phyloP scores from a whole-genome alignment of 1,284 basidiomycete species.

The Laetiporus sulphureus region DNA sequence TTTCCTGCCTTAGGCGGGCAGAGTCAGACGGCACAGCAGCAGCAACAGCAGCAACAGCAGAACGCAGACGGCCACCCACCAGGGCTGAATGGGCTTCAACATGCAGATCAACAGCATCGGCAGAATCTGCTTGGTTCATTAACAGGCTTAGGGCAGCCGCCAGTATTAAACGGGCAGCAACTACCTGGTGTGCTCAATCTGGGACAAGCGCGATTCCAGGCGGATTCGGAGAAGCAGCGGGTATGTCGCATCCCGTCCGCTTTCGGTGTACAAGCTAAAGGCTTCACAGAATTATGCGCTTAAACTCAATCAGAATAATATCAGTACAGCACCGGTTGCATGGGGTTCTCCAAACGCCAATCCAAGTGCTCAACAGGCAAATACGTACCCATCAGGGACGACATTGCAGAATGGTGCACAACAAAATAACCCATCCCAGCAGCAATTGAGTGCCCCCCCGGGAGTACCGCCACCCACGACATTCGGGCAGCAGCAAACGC shows the following conservation, averaged over 20 bases:
- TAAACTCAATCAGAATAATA: conserved; percentile 56
- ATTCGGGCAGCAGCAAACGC: conserved; percentile 31
- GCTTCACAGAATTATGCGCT: conserved; percentile 42
- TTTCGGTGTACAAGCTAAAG: conserved; percentile 5
- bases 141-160: conserved; percentile 33
- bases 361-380: conserved; percentile 22
- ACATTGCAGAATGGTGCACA: conserved; percentile 24
- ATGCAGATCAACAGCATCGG: conserved; percentile 44
- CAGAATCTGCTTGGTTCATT: conserved; percentile 48
- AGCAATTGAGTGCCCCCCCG: conserved; percentile 42
- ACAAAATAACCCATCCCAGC: conserved; percentile 28
- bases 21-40: conserved; percentile 27
- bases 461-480: conserved; percentile 43
- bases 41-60: conserved; percentile 33
- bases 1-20: conserved; percentile 77
- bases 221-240: conserved; percentile 63
- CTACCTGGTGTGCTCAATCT: conserved; percentile 66
- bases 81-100: conserved; percentile 65
- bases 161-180: conserved; percentile 26
- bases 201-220: conserved; percentile 52
- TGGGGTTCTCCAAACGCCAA: conserved; percentile 53
- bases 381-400: conserved; percentile 13
- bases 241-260: conserved; percentile 36
- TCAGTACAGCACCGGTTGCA: conserved; percentile 37
- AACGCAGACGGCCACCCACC: conserved; percentile 47